phyloP scores from a whole-genome alignment of 2,329 filamentous ascomycete genomes.

The Microdochium paspali region DNA sequence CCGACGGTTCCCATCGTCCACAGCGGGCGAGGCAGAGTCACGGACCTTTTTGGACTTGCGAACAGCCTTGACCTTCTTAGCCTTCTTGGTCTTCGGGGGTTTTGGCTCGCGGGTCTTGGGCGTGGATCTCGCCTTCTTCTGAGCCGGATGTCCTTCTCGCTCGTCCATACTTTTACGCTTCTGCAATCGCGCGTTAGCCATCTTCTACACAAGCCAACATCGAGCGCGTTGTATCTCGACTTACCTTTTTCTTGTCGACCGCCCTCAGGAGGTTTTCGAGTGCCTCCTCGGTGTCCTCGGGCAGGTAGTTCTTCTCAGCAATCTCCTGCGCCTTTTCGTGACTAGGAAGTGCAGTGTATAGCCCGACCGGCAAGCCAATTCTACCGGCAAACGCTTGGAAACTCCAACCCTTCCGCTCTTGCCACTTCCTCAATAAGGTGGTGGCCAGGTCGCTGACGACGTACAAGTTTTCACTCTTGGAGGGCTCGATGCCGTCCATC shows the following conservation, averaged over 20 bases:
- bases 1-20: constrained; percentile 36
- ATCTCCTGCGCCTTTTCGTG: constrained; percentile 77
- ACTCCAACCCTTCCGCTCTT: constrained; percentile 76
- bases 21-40: constrained; percentile 18
- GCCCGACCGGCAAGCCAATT: constrained; percentile 66
- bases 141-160: constrained; percentile 31
- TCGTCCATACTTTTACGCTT: constrained; percentile 49
- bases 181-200: constrained; percentile 22
- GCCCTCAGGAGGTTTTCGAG: constrained; percentile 59
- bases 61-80: constrained; percentile 18
- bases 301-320: constrained; percentile 75
- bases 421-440: constrained; percentile 72
- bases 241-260: constrained; percentile 65
- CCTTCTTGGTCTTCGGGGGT: constrained; percentile 12
- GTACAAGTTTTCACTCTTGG: constrained; percentile 67
- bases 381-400: constrained; percentile 79
- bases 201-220: background rate
- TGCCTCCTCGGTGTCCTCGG: constrained; percentile 64
- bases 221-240: constrained; percentile 8
- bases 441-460: constrained; percentile 82
- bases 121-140: constrained; percentile 27
- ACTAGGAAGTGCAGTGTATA: constrained; percentile 67
- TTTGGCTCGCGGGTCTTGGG: constrained; percentile 15
- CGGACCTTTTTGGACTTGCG: constrained; percentile 20
- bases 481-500: constrained; percentile 63